These are phyloP conservation scores for Lumnitzera racemosa DNA, from an alignment of 345 rosid genomes.

Conservation along the genomic window DNA sequence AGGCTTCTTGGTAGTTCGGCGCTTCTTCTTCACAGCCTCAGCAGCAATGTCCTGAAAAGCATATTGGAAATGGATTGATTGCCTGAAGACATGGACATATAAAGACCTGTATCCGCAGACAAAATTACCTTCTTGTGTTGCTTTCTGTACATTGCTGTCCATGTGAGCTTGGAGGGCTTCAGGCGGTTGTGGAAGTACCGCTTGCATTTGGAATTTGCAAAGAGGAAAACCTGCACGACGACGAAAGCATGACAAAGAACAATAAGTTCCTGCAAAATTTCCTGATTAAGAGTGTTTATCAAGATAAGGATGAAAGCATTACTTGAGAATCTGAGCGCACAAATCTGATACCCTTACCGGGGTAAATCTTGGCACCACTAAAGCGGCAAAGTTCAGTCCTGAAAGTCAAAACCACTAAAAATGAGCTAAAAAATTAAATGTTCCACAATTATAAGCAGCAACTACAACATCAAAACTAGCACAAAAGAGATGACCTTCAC, in stretches of 20 bases:
- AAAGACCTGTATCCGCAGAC: neutral
- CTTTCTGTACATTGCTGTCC: conserved; percentile 73
- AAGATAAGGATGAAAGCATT: neutral
- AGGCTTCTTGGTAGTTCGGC: conserved; percentile 12
- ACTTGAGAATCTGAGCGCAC: conserved; percentile 76
- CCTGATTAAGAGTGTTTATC: neutral
- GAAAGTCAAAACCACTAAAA: neutral
- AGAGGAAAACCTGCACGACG: conserved; percentile 64
- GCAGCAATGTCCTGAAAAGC: conserved; percentile 12
- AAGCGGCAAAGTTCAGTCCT: conserved; percentile 76
- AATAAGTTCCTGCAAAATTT: neutral
- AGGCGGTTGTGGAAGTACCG: conserved; percentile 85
- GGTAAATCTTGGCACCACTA: conserved; percentile 68
- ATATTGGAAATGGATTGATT: neutral
- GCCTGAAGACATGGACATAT: too few species aligned
- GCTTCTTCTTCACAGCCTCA: conserved; percentile 15
- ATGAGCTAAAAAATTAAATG: neutral
- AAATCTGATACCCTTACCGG: conserved; percentile 67
- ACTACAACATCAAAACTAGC: neutral
- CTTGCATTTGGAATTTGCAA: conserved; percentile 81
- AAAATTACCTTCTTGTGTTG: conserved; percentile 57
- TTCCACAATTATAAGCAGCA: neutral
- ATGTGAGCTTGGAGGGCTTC: conserved; percentile 90
- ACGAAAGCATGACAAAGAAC: neutral
- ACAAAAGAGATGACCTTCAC: too few species aligned